Base-by-base conservation (phyloP, 208 protist genomes). In the Acanthamoeba healyi region DNA sequence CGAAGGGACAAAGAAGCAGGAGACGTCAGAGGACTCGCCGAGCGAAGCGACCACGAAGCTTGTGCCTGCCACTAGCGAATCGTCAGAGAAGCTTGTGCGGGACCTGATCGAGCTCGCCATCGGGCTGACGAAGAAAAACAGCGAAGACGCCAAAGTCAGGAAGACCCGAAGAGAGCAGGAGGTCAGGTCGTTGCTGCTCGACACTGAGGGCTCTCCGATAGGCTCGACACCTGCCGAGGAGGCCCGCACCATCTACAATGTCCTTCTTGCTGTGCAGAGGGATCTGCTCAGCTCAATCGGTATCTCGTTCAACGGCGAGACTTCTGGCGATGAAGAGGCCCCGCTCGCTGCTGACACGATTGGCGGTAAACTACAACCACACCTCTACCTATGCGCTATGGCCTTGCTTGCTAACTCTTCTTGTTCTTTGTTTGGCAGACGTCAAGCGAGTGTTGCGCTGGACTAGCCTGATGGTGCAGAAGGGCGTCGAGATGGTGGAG, bases 171-270 rank as follows among this genome's bases (percentile, higher is more conserved):
- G 56, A 6, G 44, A 86, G 46, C 29, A 86, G 22, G 77, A 86
- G 12, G 77, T 58, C 42, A 34, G 29, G 19, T 32, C 46, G 26
- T 26, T 86, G 9, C 44, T 86, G 6, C 46, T 86, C 12, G 77
- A 86, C 29, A 40, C 77, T 14, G 77, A 86, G 26, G 46, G 77
- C 15, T 32, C 77, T 56, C 15, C 22, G 0, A 44, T 86, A 12
- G 77, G 77, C 17, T 44, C 77, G n/a, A 86, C 77, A 0, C 44
- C 77, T 42, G 77, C 46, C n/a, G 77, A 86, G 44, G 77, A 86
- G 44, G 77, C 77, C 12, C 40, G 77, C 77, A 86, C 77, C 46
- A 51, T 86, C 77, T 86, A 58, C 46, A 86, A 86, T 24, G 77
- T 86, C 44, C 40, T 86, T 22, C 77, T 86, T 7, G 46, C 77